A percentile compares a stretch with the other conserved stretches of the same genome.
These are phyloP conservation scores for Hypoxylon sp. DNA, from an alignment of 2,329 filamentous ascomycete genomes.

Conservation along the genomic window DNA sequence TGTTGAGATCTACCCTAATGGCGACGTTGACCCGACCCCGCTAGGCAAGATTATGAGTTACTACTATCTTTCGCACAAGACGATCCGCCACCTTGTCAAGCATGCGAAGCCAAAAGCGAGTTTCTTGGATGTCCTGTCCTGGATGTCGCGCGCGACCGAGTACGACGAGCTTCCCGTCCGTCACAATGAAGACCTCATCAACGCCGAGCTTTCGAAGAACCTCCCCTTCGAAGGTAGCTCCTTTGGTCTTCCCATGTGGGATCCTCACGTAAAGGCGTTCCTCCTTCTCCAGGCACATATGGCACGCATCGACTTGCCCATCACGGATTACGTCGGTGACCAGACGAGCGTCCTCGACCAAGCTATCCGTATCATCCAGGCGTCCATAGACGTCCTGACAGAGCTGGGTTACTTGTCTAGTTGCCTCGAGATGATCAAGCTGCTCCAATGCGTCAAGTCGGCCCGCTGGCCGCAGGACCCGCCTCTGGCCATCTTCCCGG, in stretches of 20 bases:
- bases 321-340: constrained; percentile 96
- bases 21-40: constrained; percentile 87
- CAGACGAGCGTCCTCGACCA: constrained; percentile 91
- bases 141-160: constrained; percentile 93
- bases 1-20: constrained; percentile 82
- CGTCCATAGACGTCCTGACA: constrained; percentile 89
- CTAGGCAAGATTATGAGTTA: constrained; percentile 99
- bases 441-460: constrained; percentile 92
- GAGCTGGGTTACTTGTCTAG: constrained; percentile 85
- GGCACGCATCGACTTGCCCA: constrained; percentile 89
- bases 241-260: constrained; percentile 91
- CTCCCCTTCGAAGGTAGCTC: constrained; percentile 68
- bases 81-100: constrained; percentile 82
- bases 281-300: constrained; percentile 94
- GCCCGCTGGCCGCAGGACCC: constrained; percentile 89
- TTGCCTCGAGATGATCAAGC: constrained; percentile 79
- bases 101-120: constrained; percentile 77
- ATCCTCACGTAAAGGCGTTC: constrained; percentile 97
- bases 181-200: constrained; percentile 98
- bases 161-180: constrained; percentile 98
- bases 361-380: constrained; percentile 95
- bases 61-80: constrained; percentile 97
- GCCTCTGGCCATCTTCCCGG: constrained; percentile 80
- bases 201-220: constrained; percentile 84
- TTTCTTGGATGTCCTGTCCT: constrained; percentile 84